Evolutionary conservation across 1,139 yeast species (phyloP), one percentile per base, ranked within the genome.

Genomic region (Fermentozyma sake): DNA sequence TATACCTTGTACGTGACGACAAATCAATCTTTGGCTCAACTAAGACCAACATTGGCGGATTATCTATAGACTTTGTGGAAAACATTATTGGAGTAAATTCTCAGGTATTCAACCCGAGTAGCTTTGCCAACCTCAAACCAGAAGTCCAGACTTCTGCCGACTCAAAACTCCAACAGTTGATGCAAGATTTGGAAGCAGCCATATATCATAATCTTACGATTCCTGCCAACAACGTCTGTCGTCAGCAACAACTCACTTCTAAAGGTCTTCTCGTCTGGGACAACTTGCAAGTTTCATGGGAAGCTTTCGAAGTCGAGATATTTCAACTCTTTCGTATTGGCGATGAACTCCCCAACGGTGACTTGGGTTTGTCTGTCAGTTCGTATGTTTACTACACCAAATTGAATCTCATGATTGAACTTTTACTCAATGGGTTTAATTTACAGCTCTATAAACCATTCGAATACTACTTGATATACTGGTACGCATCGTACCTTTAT

Each of bases 401-500:
- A 49, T 53, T 87, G 22, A 66, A 67, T 23, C 57, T 73, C 23
- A 87, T 87, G 95, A 48, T 75, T 12, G 81, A 83, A 46, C 75
- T 79, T n/a, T 68, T 76, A 3, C 55, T 86, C 17, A 69, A 76
- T 33, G 95, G 96, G 1, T 74, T 87, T 42, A 91, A 83, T 42
- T 64, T 85, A 23, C 86, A 84, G 17, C 54, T 87, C 11, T 85
- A 83, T 51, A 76, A 78, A 41, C 64, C 71, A 2, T 81, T 82
- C 68, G 97, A 91, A 51, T 61, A 69, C 37, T 71, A 72, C 32
- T 57, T 73, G 27, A 72, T 84, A 57, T 80, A 76, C 52, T 81
- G 91, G 84, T 78, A 79, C 46, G 61, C 71, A 0, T 66, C 72
- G 27, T 71, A 71, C 41, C 57, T 87, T 22, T 44, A 73, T 3